Percentiles rank a stretch among this genome's conserved stretches.
Conservation (phyloP, 352 stramenopile species). For the Pythium vanterpoolii region DNA sequence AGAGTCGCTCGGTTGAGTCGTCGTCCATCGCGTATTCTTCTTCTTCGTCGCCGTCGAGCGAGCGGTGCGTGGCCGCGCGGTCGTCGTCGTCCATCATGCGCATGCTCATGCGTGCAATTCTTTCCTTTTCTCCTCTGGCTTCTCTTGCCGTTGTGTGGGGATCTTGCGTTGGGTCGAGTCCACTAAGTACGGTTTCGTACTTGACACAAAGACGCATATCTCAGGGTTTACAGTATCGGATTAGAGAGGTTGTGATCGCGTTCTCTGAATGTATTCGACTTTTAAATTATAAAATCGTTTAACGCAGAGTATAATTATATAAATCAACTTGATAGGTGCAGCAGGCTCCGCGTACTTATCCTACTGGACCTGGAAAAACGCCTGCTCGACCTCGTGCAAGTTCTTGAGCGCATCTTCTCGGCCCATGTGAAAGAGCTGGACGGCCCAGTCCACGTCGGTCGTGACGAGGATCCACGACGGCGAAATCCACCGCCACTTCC, state of each 20-base stretch:
- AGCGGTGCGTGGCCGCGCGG: neutral
- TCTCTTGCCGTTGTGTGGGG: conserved; percentile 5
- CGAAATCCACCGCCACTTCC: conserved; percentile 78
- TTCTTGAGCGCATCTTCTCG: conserved; percentile 67
- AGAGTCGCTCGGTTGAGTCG: conserved; percentile 6
- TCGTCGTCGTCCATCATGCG: conserved; percentile 25
- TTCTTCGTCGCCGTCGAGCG: conserved; percentile 6
- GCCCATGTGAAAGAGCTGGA: conserved; percentile 73
- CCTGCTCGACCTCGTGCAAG: conserved; percentile 61
- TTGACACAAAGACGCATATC: neutral
- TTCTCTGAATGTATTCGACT: neutral
- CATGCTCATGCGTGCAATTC: conserved; percentile 29
- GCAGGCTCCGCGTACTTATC: neutral
- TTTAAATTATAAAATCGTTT: neutral
- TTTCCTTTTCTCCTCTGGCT: conserved; percentile 2
- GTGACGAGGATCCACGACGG: conserved; percentile 76
- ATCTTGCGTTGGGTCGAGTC: neutral
- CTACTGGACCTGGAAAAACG: conserved; percentile 36
- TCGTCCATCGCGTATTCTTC: conserved; percentile 16
- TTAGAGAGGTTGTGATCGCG: neutral
- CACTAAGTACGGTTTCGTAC: conserved; percentile 1
- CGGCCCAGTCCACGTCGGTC: conserved; percentile 70
- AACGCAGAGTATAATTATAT: neutral
- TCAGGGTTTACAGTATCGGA: neutral
- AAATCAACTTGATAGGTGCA: neutral